Evolutionary conservation across 495 filamentous ascomycete genomes (phyloP).

Genomic region (Trichocladium uniseriatum): DNA sequence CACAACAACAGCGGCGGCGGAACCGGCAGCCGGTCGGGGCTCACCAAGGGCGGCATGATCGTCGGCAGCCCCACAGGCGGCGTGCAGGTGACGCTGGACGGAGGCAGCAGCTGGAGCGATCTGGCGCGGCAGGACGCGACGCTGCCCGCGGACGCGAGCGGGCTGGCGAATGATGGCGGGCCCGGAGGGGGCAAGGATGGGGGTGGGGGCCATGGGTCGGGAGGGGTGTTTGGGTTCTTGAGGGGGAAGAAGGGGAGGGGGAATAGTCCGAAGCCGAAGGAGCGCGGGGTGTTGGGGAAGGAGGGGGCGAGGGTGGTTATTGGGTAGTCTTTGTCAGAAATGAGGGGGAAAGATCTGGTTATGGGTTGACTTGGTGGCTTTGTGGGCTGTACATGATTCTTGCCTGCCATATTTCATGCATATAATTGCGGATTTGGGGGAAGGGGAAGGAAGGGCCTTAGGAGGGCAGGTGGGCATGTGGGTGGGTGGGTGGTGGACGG

Average conservation of each 20-base stretch:
- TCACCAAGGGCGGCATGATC: slow-evolving; percentile 36
- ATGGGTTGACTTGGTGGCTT: not conserved
- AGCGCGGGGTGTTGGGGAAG: slow-evolving; percentile 87
- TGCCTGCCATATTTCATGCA: not conserved
- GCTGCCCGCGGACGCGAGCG: slow-evolving; percentile 57
- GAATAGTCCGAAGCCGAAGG: slow-evolving; percentile 86
- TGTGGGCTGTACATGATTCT: not conserved
- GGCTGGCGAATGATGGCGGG: slow-evolving; percentile 31
- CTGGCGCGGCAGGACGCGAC: slow-evolving; percentile 74
- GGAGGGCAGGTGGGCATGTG: not conserved
- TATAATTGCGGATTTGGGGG: not conserved
- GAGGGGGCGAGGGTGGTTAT: slow-evolving; percentile 81
- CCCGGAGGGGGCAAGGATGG: slow-evolving; percentile 31
- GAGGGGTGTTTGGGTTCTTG: slow-evolving; percentile 84
- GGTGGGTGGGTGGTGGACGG: not conserved
- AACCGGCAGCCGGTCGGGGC: slow-evolving; percentile 21
- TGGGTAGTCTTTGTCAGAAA: slow-evolving; percentile 21
- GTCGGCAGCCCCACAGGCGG: slow-evolving; percentile 75
- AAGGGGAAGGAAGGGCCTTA: not conserved
- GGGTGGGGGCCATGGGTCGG: slow-evolving; percentile 33
- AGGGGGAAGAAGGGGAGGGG: slow-evolving; percentile 81
- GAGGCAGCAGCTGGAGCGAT: slow-evolving; percentile 80
- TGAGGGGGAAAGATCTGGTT: not conserved
- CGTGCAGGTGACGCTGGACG: slow-evolving; percentile 82
- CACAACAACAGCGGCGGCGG: slow-evolving; percentile 5